These are phyloP conservation scores for Saccharomyces pastorianus DNA, from an alignment of 1,139 yeast genomes.

Conservation along the genomic window DNA sequence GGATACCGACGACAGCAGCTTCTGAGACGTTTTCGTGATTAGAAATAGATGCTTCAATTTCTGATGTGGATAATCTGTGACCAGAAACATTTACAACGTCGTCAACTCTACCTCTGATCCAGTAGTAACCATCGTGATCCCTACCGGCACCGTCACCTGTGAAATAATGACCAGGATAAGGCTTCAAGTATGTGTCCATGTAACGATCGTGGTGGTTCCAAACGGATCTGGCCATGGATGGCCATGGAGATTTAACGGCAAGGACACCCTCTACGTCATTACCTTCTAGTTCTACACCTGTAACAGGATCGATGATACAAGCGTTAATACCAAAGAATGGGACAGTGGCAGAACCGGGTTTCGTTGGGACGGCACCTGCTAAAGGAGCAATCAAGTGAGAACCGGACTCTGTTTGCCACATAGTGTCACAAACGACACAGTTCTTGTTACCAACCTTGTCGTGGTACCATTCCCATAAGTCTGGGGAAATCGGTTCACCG, in stretches of 20 bases:
- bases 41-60: slow-evolving; percentile 86
- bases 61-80: slow-evolving; percentile 94
- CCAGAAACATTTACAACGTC: slow-evolving; percentile 97
- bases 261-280: too few species aligned
- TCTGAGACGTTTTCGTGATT: slow-evolving; percentile 79
- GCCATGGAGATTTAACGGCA: too few species aligned
- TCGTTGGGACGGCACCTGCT: slow-evolving; percentile 90
- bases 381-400: slow-evolving; percentile 92
- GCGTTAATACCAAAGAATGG: slow-evolving; percentile 95
- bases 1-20: slow-evolving; percentile 90
- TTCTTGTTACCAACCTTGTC: slow-evolving; percentile 83
- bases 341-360: slow-evolving; percentile 94
- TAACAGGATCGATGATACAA: slow-evolving; percentile 83
- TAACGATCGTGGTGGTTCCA: too few species aligned
- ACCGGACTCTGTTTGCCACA: slow-evolving; percentile 99
- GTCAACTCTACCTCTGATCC: slow-evolving; percentile 98
- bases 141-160: too few species aligned
- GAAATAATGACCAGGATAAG: too few species aligned
- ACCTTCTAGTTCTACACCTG: slow-evolving; percentile 74
- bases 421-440: slow-evolving; percentile 85
- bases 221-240: too few species aligned
- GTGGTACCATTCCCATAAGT: slow-evolving; percentile 97
- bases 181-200: too few species aligned
- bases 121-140: too few species aligned
- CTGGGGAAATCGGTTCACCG: slow-evolving; percentile 98